These are phyloP conservation scores for Oxalis stricta DNA, from an alignment of 441 rosid species.

Conservation along the genomic window DNA sequence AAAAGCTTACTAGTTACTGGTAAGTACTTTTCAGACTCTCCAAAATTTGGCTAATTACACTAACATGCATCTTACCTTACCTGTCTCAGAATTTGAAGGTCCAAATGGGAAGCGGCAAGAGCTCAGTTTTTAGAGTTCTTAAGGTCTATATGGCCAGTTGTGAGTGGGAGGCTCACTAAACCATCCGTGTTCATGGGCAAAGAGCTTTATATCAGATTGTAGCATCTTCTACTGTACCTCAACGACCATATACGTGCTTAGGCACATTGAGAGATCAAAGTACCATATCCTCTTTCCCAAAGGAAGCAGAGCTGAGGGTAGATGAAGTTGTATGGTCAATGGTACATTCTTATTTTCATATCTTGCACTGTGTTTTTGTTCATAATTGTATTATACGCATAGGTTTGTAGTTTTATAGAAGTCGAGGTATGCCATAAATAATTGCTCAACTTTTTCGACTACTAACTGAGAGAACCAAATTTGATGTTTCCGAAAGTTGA, in stretches of 20 bases:
- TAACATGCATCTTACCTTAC: constrained; percentile 18
- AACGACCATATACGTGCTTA: constrained; percentile 90
- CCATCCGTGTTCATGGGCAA: constrained; percentile 45
- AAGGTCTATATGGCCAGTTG: constrained; percentile 93
- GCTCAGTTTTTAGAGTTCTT: constrained; percentile 93
- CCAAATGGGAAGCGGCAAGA: constrained; percentile 98
- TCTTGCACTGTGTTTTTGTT: constrained; percentile 1
- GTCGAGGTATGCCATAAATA: too few relatives aligned
- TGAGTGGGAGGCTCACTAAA: constrained; percentile 63
- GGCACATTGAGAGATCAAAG: constrained; percentile 99
- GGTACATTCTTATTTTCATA: constrained; percentile 32
- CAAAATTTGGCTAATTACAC: constrained; percentile 12
- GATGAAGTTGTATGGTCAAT: constrained; percentile 32
- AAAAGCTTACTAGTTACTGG: constrained; percentile 97
- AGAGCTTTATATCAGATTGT: constrained; percentile 46
- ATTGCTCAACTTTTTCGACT: too few relatives aligned
- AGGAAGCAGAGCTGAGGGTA: constrained; percentile 60
- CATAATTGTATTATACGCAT: too few relatives aligned
- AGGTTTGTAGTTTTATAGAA: too few relatives aligned
- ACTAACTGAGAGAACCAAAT: too few relatives aligned
- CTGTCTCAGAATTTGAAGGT: too few relatives aligned
- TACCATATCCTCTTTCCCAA: constrained; percentile 89
- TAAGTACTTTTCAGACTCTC: constrained; percentile 14
- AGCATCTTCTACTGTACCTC: constrained; percentile 92
- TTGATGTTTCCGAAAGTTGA: background rate